Conservation (phyloP, 1,284 basidiomycete species). For the Neonothopanus nambi region DNA sequence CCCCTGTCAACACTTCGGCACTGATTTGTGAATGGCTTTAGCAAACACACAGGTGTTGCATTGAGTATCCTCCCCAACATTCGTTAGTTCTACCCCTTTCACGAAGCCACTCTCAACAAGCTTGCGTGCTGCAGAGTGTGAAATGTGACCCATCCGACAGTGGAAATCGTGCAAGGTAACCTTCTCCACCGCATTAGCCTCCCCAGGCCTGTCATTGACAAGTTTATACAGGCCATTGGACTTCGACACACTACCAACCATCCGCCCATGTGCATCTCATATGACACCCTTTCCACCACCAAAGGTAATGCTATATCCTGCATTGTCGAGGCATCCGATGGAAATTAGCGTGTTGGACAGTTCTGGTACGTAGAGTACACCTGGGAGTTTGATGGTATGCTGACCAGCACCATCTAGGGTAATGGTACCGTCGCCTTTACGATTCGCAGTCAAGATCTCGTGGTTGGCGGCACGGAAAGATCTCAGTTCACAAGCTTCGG, state of each 20-base stretch:
- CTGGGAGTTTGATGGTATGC: slow-evolving; percentile 11
- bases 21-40: slow-evolving; percentile 29
- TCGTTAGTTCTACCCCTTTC: slow-evolving; percentile 14
- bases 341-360: slow-evolving; percentile 26
- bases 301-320: slow-evolving; percentile 20
- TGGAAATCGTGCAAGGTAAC: slow-evolving; percentile 16
- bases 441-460: slow-evolving; percentile 14
- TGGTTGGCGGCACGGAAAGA: slow-evolving; percentile 15
- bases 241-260: slow-evolving; percentile 11
- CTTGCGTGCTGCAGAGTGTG: slow-evolving; percentile 6
- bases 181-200: slow-evolving; percentile 9
- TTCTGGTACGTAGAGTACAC: slow-evolving; percentile 25
- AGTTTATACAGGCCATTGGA: slow-evolving; percentile 15
- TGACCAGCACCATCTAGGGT: slow-evolving; percentile 23
- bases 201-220: slow-evolving; percentile 7
- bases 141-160: slow-evolving; percentile 19
- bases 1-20: slow-evolving; percentile 27
- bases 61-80: neutral
- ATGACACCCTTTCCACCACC: slow-evolving; percentile 14
- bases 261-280: neutral
- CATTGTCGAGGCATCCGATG: slow-evolving; percentile 22
- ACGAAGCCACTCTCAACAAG: slow-evolving; percentile 16
- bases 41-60: slow-evolving; percentile 33
- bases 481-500: neutral
- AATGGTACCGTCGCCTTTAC: slow-evolving; percentile 19